Base-by-base conservation (phyloP, 2,329 filamentous ascomycete genomes). In the Fusarium secorum region DNA sequence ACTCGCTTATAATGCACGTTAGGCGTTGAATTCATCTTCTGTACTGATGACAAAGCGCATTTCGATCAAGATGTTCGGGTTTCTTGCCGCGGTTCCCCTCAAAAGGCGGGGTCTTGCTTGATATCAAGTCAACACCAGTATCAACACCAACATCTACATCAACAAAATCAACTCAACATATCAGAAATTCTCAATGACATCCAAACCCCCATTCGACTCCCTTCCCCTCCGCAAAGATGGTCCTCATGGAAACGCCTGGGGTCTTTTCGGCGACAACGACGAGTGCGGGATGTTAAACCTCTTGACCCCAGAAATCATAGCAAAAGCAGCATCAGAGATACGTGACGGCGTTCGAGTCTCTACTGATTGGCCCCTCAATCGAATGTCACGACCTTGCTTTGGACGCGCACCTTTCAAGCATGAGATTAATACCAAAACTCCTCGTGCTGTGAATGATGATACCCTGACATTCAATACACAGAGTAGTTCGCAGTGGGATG, bases 201-300 rank as follows among this genome's bases (percentile, higher is more conserved):
- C 28, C 4, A 70, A 71, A 32, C 78, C 78, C 0, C 54, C 77
- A 0, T 87, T 87, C 66, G 78, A 83, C 11, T 78, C 81, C 6
- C 83, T 88, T 1, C 86, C 86, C 1, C 80, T 88, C 3, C 81
- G 82, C 60, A 83, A 84, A 49, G 76, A 81, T 60, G 85, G 85
- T 0, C 85, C 86, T 11, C 80, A 77, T 5, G 84, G 85, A 11
- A 88, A 88, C 61, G 85, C 87, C 10, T 89, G 87, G 87, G 86
- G 86, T 2, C 82, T 87, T 8, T 88, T 86, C 66, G 86, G 86
- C 5, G 73, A 79, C 9, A 61, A 79, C 5, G 87, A 89, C 64
- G 79, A 88, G 68, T 79, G 87, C 15, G 87, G 87, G 28, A 86
- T 84, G 72, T 79, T 89, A 3, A 88, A 88, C 74, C 80, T 87